Evolutionary conservation across 2,329 filamentous ascomycete species (phyloP).

Genomic region (Aspergillaceae sp.): DNA sequence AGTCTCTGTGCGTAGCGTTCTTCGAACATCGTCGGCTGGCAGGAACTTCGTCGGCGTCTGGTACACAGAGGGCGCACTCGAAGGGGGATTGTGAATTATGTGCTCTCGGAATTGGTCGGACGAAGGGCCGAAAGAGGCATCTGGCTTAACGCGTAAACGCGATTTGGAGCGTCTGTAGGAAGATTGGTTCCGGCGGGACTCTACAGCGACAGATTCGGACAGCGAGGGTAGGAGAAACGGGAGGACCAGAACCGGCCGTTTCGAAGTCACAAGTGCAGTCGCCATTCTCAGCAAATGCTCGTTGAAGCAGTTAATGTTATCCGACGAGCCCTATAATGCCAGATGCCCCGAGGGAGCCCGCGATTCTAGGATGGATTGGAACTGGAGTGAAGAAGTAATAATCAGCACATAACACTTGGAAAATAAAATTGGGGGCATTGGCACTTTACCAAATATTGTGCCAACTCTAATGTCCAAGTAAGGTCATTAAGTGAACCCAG

Average conservation of each 20-base stretch:
- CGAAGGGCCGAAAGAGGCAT: slow-evolving; percentile 40
- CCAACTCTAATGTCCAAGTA: no score
- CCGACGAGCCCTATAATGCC: background rate
- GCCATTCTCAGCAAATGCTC: slow-evolving; percentile 16
- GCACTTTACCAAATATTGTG: no score
- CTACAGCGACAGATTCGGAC: slow-evolving; percentile 23
- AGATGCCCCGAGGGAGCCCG: background rate
- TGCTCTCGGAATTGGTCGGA: slow-evolving; percentile 38
- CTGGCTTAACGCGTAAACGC: slow-evolving; percentile 44
- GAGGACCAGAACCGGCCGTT: slow-evolving; percentile 27
- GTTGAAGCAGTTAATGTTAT: background rate
- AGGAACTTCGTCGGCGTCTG: slow-evolving; percentile 59
- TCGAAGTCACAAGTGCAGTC: slow-evolving; percentile 19
- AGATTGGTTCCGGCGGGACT: slow-evolving; percentile 39
- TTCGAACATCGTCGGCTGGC: slow-evolving; percentile 49
- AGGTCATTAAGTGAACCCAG: no score
- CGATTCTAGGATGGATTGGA: background rate
- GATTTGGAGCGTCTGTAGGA: slow-evolving; percentile 44
- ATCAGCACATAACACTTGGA: background rate
- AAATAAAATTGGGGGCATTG: no score
- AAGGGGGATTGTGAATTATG: slow-evolving; percentile 60
- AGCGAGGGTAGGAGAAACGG: slow-evolving; percentile 34
- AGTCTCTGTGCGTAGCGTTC: slow-evolving; percentile 36
- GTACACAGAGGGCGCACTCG: slow-evolving; percentile 53
- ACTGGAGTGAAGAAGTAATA: background rate